phyloP scores from a whole-genome alignment of 1,284 basidiomycete species.

The Cryptococcus maquisensis region DNA sequence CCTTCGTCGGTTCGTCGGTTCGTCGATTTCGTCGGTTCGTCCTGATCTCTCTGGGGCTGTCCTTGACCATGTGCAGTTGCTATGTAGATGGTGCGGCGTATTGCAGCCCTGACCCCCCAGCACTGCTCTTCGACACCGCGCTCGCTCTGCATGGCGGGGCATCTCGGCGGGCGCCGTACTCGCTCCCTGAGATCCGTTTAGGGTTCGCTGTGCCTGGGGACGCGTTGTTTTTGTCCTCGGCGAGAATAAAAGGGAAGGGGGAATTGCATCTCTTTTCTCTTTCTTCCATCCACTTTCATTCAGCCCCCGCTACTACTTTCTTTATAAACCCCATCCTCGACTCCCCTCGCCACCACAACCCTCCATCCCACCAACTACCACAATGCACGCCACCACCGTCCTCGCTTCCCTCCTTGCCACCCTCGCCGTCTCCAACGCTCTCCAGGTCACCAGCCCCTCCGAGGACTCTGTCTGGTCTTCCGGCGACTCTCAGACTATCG shows the following conservation, averaged over 20 bases:
- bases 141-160: too few relatives aligned
- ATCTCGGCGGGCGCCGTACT: not conserved
- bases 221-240: not conserved
- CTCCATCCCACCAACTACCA: slow-evolving; percentile 1
- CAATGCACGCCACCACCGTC: slow-evolving; percentile 11
- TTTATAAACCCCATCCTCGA: not conserved
- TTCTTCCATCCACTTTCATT: slow-evolving; percentile 1
- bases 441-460: slow-evolving; percentile 58
- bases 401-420: slow-evolving; percentile 36
- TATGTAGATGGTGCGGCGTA: too few relatives aligned
- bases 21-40: too few relatives aligned
- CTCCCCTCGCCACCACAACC: not conserved
- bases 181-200: not conserved
- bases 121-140: too few relatives aligned
- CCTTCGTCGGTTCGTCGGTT: too few relatives aligned
- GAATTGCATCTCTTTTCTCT: not conserved
- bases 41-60: too few relatives aligned
- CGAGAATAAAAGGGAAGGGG: not conserved
- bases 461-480: slow-evolving; percentile 55
- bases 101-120: too few relatives aligned
- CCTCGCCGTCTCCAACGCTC: slow-evolving; percentile 56
- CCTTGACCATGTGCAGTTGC: too few relatives aligned
- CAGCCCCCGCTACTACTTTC: not conserved
- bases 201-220: not conserved
- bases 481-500: slow-evolving; percentile 54